Evolutionary conservation across 2,329 filamentous ascomycete species (phyloP), one percentile per base, ranked within the genome.

Genomic region (Apiospora hydei): DNA sequence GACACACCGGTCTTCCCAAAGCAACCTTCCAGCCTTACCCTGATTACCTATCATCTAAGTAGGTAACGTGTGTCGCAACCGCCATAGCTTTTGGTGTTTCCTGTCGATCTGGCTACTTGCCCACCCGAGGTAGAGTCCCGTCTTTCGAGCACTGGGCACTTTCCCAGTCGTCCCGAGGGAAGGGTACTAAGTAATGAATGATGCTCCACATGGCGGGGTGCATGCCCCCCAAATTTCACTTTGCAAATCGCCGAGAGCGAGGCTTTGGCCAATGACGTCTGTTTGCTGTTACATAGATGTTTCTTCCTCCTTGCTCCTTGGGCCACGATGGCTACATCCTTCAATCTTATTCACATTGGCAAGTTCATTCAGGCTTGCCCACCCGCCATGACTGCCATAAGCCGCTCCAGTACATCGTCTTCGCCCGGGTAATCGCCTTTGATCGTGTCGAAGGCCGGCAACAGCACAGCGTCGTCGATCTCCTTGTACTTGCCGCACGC

Each of bases 401-500:
- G 30, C 34, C 34, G 21, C 14, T 67, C 41, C 68, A 83, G 72
- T 13, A 82, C 77, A 38, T 83, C 79, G 51, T 85, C 83, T 70
- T 85, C 83, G 5, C 66, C 72, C 5, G 77, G 77, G 10, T 81
- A 81, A 34, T 76, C 75, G 0, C 82, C 80, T 46, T 75, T 78
- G 41, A 84, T 78, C 4, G 73, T 72, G 16, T 79, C 76, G 21
- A 77, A 84, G 0, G 80, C 77, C 1, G 83, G 83, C 5, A 79
- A 74, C 11, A 84, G 70, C 1, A 84, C 71, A 2, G 81, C 77
- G 72, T 88, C 85, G 71, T 91, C 89, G 21, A 90, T 83, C 77
- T 91, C 89, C 72, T 80, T 83, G 75, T 84, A 88, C 70, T 83
- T 83, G 0, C 88, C 86, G 13, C 82, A 79, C 71, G 81, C 81